phyloP scores from a whole-genome alignment of 306 rosid genomes.

The Pyrus betulifolia region DNA sequence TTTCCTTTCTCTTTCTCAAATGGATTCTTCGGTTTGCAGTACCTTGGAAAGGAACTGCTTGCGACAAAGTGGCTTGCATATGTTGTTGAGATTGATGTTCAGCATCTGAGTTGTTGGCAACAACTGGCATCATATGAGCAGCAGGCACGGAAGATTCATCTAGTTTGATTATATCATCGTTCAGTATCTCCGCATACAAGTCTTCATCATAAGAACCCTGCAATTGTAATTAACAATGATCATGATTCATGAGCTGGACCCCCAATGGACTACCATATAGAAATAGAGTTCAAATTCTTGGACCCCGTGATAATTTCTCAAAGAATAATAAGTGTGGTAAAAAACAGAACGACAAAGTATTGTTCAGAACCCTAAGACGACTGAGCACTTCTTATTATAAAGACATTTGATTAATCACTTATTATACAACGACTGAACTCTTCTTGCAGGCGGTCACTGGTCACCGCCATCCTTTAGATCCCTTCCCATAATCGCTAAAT shows the following conservation, averaged over 20 bases:
- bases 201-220: conserved; percentile 67
- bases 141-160: conserved; percentile 39
- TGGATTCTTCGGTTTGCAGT: conserved; percentile 58
- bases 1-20: not conserved
- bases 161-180: conserved; percentile 68
- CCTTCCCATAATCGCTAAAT: not conserved
- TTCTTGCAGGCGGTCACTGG: not conserved
- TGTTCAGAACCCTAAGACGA: not conserved
- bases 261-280: not conserved
- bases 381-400: not conserved
- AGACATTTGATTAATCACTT: not conserved
- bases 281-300: not conserved
- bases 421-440: not conserved
- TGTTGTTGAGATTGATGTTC: conserved; percentile 25
- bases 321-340: not conserved
- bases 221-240: conserved; percentile 3
- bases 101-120: conserved; percentile 5
- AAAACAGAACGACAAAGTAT: not conserved
- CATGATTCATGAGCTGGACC: not conserved
- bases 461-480: not conserved
- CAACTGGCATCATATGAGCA: not conserved
- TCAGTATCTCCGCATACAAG: conserved; percentile 68
- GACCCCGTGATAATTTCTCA: not conserved
- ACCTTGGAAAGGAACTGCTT: conserved; percentile 39
- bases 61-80: not conserved